Percentiles rank a stretch among this genome's conserved stretches.
Evolutionary conservation across 176 grass and related monocot genomes (phyloP).

Genomic region (Secale cereale): DNA sequence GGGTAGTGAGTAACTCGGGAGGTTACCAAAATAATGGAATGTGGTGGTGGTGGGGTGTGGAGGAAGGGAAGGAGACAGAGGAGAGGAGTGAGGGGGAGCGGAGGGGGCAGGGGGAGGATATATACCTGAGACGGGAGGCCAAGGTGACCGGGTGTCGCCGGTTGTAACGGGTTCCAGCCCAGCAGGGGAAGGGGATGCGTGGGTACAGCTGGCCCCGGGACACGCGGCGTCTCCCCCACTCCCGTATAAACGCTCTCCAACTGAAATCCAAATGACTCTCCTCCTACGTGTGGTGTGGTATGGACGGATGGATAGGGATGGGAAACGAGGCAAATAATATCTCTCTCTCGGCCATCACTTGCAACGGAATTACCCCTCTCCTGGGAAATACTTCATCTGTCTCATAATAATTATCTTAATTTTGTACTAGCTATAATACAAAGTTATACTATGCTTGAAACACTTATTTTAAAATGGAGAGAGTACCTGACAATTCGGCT

Average conservation of each 20-base stretch:
- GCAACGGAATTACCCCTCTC: neutral
- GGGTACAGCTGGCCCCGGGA: neutral
- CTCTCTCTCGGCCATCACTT: neutral
- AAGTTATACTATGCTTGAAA: no score
- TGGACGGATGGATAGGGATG: neutral
- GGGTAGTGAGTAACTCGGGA: neutral
- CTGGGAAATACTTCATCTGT: no score
- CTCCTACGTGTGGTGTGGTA: neutral
- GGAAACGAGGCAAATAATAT: neutral
- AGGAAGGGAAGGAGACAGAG: neutral
- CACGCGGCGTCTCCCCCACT: neutral
- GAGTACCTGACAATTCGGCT: no score
- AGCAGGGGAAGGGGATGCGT: neutral
- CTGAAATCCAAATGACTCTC: no score
- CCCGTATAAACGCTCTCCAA: no score
- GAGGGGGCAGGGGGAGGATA: neutral
- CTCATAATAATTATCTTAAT: no score
- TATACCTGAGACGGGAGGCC: neutral
- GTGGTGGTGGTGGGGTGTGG: neutral
- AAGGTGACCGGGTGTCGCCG: neutral
- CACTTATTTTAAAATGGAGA: no score
- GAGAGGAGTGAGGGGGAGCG: neutral
- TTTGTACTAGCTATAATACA: no score
- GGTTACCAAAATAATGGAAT: neutral
- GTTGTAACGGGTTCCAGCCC: slow-evolving; percentile 1